A percentile compares a stretch with the other conserved stretches of the same genome.
Evolutionary conservation across 768 basidiomycete species (phyloP).

Genomic region (Tulasnella sp.): DNA sequence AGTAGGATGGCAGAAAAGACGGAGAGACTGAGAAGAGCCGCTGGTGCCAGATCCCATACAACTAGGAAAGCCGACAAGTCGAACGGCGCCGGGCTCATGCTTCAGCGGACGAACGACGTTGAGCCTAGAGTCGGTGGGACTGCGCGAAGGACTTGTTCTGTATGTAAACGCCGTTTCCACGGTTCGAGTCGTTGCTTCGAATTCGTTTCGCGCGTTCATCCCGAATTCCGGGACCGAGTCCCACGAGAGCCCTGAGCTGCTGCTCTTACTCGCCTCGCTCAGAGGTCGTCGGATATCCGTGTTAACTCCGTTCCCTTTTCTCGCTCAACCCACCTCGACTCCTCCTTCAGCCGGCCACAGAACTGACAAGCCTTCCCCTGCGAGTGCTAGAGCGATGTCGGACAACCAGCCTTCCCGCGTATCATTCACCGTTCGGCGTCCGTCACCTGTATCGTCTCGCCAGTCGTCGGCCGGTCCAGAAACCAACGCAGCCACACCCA

Average conservation of each 20-base stretch:
- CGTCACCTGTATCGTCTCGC: slow-evolving; percentile 59
- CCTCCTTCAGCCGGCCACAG: too few relatives aligned
- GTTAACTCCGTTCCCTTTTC: too few relatives aligned
- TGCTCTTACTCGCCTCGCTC: too few relatives aligned
- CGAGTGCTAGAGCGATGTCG: not conserved
- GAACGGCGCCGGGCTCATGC: not conserved
- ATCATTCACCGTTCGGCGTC: slow-evolving; percentile 82
- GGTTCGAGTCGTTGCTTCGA: not conserved
- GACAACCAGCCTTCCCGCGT: slow-evolving; percentile 33
- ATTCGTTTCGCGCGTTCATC: not conserved
- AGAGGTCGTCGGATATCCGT: too few relatives aligned
- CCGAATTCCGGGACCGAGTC: not conserved
- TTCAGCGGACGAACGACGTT: not conserved
- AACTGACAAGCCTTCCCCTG: too few relatives aligned
- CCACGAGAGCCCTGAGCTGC: too few relatives aligned
- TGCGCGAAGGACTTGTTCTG: not conserved
- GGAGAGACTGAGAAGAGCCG: not conserved
- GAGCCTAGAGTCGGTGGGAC: not conserved
- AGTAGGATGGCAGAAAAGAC: not conserved
- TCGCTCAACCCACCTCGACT: too few relatives aligned
- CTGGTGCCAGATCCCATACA: not conserved
- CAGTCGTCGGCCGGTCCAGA: slow-evolving; percentile 60
- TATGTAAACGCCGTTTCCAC: not conserved
- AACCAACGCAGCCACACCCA: slow-evolving; percentile 44
- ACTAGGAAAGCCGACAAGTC: not conserved